These are phyloP conservation scores for Fusarium cicatricum DNA, from an alignment of 2,329 filamentous ascomycete genomes.

Conservation along the genomic window DNA sequence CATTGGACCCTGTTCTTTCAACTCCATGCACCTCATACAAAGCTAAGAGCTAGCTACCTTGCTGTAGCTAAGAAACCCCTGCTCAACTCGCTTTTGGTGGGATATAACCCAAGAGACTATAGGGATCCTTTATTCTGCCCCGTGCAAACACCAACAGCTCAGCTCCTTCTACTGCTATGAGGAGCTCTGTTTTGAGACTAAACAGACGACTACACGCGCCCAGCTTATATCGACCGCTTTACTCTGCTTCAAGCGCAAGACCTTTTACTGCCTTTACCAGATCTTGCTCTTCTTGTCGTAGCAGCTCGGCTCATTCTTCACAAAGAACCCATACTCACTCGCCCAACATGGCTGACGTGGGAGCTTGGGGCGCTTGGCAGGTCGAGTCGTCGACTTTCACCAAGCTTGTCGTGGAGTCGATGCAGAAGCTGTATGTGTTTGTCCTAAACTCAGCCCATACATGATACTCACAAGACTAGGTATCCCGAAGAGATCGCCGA, in stretches of 20 bases:
- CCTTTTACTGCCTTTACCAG: background rate
- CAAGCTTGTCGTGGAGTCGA: conserved; percentile 74
- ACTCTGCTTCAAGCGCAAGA: background rate
- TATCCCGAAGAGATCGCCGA: conserved; percentile 93
- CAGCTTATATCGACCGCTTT: background rate
- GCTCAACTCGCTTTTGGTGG: background rate
- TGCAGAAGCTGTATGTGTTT: conserved; percentile 73
- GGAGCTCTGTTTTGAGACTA: conserved; percentile 13
- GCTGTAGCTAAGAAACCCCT: conserved; percentile 4
- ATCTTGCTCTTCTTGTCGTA: conserved; percentile 32
- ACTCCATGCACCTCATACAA: conserved; percentile 6
- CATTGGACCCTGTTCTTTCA: conserved; percentile 38
- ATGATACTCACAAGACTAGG: conserved; percentile 53
- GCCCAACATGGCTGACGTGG: conserved; percentile 40
- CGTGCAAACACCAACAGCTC: background rate
- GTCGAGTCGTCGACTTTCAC: conserved; percentile 54
- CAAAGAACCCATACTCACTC: background rate
- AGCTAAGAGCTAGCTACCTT: no score
- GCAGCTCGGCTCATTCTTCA: background rate
- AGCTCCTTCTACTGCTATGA: conserved; percentile 26
- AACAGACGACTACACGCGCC: conserved; percentile 16
- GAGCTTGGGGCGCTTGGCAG: conserved; percentile 53
- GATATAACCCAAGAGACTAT: background rate
- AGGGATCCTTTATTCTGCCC: background rate
- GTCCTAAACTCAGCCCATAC: background rate